Conservation (phyloP, 78 protist genomes). For the Creolimax fragrantissima region DNA sequence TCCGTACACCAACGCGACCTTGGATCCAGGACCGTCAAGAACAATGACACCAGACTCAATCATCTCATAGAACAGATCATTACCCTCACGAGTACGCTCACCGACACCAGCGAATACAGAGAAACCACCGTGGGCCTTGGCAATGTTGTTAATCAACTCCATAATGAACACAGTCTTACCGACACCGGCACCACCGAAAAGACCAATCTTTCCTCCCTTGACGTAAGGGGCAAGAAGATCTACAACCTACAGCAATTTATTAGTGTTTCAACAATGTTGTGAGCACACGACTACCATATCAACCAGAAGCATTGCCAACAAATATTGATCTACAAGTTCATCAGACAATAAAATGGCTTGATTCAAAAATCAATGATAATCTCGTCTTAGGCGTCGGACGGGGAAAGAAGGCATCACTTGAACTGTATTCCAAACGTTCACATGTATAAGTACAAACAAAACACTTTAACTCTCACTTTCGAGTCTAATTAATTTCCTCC, state of each 20-base stretch:
- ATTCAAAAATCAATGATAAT: too few species aligned
- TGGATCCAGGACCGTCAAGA: constrained; percentile 69
- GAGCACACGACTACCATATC: not conserved
- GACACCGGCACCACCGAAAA: constrained; percentile 99
- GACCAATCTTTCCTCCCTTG: constrained; percentile 98
- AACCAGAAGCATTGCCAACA: too few species aligned
- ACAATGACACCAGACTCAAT: constrained; percentile 91
- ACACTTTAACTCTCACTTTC: too few species aligned
- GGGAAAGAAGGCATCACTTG: too few species aligned
- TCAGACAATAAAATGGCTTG: too few species aligned
- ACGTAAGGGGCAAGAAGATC: constrained; percentile 95
- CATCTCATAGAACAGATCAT: constrained; percentile 98
- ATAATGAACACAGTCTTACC: constrained; percentile 96
- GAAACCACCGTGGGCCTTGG: constrained; percentile 97
- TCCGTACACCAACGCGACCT: constrained; percentile 97
- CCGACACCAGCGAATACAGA: constrained; percentile 99
- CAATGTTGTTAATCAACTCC: constrained; percentile 98
- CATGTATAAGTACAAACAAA: too few species aligned
- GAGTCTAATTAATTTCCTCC: too few species aligned
- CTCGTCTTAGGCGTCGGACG: too few species aligned
- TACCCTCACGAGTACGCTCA: constrained; percentile 98
- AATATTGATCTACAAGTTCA: too few species aligned
- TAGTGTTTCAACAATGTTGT: too few species aligned
- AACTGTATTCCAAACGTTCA: too few species aligned
- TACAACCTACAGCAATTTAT: constrained; percentile 67